A percentile compares a stretch with the other conserved stretches of the same genome.
Conservation (phyloP, 768 basidiomycete species). For the Calocera cornea region DNA sequence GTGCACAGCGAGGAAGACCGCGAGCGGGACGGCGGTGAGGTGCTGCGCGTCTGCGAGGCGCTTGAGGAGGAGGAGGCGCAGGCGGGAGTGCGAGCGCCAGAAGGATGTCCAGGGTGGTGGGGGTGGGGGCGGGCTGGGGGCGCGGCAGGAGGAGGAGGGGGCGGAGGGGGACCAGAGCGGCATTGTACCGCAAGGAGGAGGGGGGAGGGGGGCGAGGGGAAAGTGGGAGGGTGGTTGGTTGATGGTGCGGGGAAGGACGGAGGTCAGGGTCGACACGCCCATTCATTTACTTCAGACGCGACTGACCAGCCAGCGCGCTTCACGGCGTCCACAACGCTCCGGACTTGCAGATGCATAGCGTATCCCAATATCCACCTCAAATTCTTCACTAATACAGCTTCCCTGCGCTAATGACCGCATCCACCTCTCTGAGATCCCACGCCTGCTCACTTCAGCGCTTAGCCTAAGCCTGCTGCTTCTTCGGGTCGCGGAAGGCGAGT, state of each 20-base stretch:
- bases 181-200: background rate
- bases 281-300: too few species aligned
- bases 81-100: background rate
- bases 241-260: background rate
- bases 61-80: background rate
- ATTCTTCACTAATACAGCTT: too few species aligned
- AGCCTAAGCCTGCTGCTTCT: background rate
- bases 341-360: too few species aligned
- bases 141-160: background rate
- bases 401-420: too few species aligned
- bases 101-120: background rate
- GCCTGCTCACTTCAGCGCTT: background rate
- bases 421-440: background rate
- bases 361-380: too few species aligned
- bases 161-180: background rate
- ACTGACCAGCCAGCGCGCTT: too few species aligned
- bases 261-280: too few species aligned
- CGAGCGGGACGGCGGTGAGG: background rate
- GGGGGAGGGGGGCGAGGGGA: background rate
- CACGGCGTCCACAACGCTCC: too few species aligned
- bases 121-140: background rate
- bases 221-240: background rate
- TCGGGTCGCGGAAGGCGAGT: background rate
- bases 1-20: background rate
- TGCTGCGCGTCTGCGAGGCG: background rate